phyloP scores from a whole-genome alignment of 2,329 filamentous ascomycete species.

The Aspergillus terreus region DNA sequence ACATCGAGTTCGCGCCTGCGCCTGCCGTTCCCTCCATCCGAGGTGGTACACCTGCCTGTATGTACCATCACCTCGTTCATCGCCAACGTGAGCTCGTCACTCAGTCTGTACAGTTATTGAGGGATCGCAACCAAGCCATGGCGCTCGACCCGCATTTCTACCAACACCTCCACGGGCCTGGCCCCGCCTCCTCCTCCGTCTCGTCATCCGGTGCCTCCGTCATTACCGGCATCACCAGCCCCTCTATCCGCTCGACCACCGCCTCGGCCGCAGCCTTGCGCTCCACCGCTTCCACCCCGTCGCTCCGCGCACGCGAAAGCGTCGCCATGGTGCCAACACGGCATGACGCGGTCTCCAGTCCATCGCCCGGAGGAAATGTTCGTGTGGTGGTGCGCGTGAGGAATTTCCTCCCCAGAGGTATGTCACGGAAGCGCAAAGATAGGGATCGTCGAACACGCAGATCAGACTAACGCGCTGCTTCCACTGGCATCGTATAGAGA shows the following conservation, averaged over 20 bases:
- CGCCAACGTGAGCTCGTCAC: slow-evolving; percentile 39
- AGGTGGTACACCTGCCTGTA: slow-evolving; percentile 29
- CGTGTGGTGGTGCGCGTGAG: slow-evolving; percentile 77
- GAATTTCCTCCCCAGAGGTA: slow-evolving; percentile 75
- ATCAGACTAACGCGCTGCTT: slow-evolving; percentile 1
- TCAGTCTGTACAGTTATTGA: slow-evolving; percentile 39
- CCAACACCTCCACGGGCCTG: slow-evolving; percentile 26
- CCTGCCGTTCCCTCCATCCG: slow-evolving; percentile 9
- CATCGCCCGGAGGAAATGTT: slow-evolving; percentile 69
- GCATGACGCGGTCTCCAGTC: slow-evolving; percentile 43
- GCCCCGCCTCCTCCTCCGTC: slow-evolving; percentile 32
- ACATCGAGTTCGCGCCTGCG: not conserved
- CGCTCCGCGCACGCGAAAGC: slow-evolving; percentile 68
- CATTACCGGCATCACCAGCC: slow-evolving; percentile 33
- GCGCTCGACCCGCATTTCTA: slow-evolving; percentile 41
- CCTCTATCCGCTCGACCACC: slow-evolving; percentile 34
- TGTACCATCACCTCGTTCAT: slow-evolving; percentile 37
- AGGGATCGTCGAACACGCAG: not conserved
- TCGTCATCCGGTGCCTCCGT: slow-evolving; percentile 31
- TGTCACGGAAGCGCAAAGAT: slow-evolving; percentile 7
- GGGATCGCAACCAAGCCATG: slow-evolving; percentile 35
- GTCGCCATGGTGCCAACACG: slow-evolving; percentile 52
- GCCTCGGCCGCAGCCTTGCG: slow-evolving; percentile 33
- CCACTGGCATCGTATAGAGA: slow-evolving; percentile 54
- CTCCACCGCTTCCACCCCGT: slow-evolving; percentile 75